phyloP scores from a whole-genome alignment of 2,329 filamentous ascomycete species.

The Diaporthe aspalathi region DNA sequence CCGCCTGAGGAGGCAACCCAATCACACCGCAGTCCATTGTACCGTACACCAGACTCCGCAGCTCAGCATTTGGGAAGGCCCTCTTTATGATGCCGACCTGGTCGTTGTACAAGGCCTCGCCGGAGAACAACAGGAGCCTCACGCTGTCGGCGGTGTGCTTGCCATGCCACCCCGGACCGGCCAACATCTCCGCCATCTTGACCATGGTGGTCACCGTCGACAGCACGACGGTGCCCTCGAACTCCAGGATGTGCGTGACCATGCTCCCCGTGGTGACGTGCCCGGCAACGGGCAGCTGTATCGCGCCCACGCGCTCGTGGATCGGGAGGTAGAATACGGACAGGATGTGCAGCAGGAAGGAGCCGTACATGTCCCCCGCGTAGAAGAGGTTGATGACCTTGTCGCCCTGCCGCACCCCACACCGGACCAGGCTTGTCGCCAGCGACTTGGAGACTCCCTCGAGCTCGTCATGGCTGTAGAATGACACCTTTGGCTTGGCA shows the following conservation, averaged over 20 bases:
- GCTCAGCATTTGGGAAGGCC: constrained; percentile 16
- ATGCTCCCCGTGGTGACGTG: constrained; percentile 25
- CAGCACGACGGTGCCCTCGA: constrained; percentile 19
- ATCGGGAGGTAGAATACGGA: constrained; percentile 22
- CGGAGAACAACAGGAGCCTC: constrained; percentile 28
- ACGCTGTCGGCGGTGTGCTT: background rate
- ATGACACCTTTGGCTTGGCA: constrained; percentile 29
- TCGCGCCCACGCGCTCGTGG: background rate
- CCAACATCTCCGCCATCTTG: constrained; percentile 31
- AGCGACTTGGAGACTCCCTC: background rate
- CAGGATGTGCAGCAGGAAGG: constrained; percentile 28
- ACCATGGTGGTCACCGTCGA: constrained; percentile 30
- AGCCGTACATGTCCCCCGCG: constrained; percentile 31
- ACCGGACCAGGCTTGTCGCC: constrained; percentile 7
- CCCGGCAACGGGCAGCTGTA: constrained; percentile 16
- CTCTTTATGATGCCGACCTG: constrained; percentile 5
- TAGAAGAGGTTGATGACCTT: constrained; percentile 30
- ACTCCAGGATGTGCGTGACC: constrained; percentile 12
- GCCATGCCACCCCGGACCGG: background rate
- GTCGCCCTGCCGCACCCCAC: constrained; percentile 22
- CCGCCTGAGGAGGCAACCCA: constrained; percentile 6
- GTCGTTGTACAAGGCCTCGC: constrained; percentile 28
- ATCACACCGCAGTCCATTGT: constrained; percentile 27
- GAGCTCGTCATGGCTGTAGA: constrained; percentile 25
- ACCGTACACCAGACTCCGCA: constrained; percentile 24